A percentile compares a stretch with the other conserved stretches of the same genome.
phyloP scores from a whole-genome alignment of 2,329 filamentous ascomycete genomes.

The Beauveria sp. region DNA sequence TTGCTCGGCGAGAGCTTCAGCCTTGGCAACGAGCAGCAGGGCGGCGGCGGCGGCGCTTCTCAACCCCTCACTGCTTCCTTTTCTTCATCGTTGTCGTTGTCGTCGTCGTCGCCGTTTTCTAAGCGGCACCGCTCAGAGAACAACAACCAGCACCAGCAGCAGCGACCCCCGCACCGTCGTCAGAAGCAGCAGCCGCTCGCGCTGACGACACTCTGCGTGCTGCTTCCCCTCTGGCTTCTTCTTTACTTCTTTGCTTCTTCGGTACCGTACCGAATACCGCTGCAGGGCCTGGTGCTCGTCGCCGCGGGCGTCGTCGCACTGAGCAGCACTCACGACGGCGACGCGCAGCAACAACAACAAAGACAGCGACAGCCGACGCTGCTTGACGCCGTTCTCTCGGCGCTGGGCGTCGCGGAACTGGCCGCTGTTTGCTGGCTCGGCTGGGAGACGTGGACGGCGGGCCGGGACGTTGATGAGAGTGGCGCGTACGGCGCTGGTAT shows the following conservation, averaged over 20 bases:
- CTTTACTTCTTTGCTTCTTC: slow-evolving; percentile 10
- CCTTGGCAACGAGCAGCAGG: slow-evolving; percentile 25
- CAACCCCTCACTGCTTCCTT: neutral
- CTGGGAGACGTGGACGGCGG: slow-evolving; percentile 23
- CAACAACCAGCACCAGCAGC: too few relatives aligned
- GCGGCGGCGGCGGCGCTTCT: neutral
- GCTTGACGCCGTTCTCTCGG: slow-evolving; percentile 19
- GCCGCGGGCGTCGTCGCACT: slow-evolving; percentile 24
- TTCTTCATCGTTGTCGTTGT: neutral
- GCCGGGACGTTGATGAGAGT: slow-evolving; percentile 12
- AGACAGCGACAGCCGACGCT: slow-evolving; percentile 12
- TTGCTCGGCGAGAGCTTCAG: slow-evolving; percentile 37
- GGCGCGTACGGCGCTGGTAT: slow-evolving; percentile 22
- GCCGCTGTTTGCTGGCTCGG: slow-evolving; percentile 27
- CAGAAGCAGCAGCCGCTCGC: slow-evolving; percentile 9
- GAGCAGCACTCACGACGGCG: slow-evolving; percentile 20
- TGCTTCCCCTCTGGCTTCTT: slow-evolving; percentile 22
- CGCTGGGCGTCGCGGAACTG: slow-evolving; percentile 25
- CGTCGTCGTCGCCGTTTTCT: neutral
- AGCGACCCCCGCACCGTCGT: too few relatives aligned
- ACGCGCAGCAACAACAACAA: neutral
- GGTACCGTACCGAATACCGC: slow-evolving; percentile 20
- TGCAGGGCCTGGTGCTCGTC: slow-evolving; percentile 21
- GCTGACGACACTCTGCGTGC: slow-evolving; percentile 15
- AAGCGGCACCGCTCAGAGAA: neutral